These are phyloP conservation scores for Penicillium macrosclerotiorum DNA, from an alignment of 495 filamentous ascomycete genomes.

Conservation along the genomic window DNA sequence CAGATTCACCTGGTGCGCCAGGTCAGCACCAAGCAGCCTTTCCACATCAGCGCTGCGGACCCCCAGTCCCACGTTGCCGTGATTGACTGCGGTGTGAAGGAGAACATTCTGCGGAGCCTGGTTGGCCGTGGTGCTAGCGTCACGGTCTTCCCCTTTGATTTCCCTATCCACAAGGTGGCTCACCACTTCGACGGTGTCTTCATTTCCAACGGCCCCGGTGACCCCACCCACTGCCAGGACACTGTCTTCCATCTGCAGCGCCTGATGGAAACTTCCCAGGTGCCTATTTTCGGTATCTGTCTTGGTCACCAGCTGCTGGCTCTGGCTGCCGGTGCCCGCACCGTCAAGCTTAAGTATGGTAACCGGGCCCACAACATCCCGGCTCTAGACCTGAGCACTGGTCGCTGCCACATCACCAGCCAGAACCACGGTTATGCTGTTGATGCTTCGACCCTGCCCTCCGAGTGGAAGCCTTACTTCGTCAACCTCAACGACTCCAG, in stretches of 20 bases:
- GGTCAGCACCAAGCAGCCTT: conserved; percentile 96
- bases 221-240: conserved; percentile 91
- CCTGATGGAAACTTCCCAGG: conserved; percentile 83
- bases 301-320: conserved; percentile 81
- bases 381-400: conserved; percentile 87
- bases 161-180: conserved; percentile 95
- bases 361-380: conserved; percentile 99
- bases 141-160: conserved; percentile 93
- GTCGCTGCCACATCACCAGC: conserved; percentile 95
- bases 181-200: conserved; percentile 98
- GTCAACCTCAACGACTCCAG: conserved; percentile 93
- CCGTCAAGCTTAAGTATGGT: conserved; percentile 94
- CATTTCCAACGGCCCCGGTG: conserved; percentile 94
- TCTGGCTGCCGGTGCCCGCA: conserved; percentile 78
- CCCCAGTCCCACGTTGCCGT: conserved; percentile 89
- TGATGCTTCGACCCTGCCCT: conserved; percentile 75
- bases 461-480: conserved; percentile 95
- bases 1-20: conserved; percentile 93
- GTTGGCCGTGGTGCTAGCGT: conserved; percentile 84
- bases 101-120: conserved; percentile 95
- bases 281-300: conserved; percentile 97
- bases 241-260: conserved; percentile 87
- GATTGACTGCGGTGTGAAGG: conserved; percentile 98
- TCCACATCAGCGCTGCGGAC: conserved; percentile 78
- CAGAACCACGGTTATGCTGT: conserved; percentile 99